phyloP scores from a whole-genome alignment of 495 filamentous ascomycete genomes.

The Tuber aestivum region DNA sequence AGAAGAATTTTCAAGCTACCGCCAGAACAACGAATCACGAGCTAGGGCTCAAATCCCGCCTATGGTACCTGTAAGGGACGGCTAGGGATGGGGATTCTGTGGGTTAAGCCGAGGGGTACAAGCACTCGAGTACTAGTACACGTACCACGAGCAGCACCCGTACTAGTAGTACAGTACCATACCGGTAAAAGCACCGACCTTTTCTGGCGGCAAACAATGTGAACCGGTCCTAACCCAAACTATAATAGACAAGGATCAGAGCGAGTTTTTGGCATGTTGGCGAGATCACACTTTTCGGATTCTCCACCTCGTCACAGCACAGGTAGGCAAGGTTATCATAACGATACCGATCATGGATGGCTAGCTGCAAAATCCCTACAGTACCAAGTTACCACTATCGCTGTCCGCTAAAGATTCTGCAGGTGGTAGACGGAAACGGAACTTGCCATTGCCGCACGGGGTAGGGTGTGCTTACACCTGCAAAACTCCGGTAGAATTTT shows the following conservation, averaged over 20 bases:
- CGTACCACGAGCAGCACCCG: too few species aligned
- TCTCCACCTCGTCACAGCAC: background rate
- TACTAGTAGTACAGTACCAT: too few species aligned
- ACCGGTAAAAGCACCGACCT: background rate
- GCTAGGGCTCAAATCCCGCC: background rate
- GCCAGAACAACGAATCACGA: background rate
- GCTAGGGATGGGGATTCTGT: background rate
- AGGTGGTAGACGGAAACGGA: background rate
- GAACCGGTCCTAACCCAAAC: background rate
- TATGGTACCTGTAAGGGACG: background rate
- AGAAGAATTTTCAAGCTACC: background rate
- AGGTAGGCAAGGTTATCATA: background rate
- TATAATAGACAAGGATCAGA: background rate
- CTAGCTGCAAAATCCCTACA: too few species aligned
- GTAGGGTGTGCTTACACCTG: background rate
- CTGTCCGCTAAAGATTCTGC: background rate
- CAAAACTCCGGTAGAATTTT: background rate
- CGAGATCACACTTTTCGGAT: background rate
- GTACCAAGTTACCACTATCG: too few species aligned
- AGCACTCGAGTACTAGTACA: too few species aligned
- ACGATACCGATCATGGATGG: background rate
- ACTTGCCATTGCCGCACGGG: background rate
- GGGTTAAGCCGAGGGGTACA: background rate
- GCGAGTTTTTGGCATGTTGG: background rate
- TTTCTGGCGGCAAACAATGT: background rate